Evolutionary conservation across 805 yeast genomes (phyloP).

Genomic region (Ogataea nitratoaversa): DNA sequence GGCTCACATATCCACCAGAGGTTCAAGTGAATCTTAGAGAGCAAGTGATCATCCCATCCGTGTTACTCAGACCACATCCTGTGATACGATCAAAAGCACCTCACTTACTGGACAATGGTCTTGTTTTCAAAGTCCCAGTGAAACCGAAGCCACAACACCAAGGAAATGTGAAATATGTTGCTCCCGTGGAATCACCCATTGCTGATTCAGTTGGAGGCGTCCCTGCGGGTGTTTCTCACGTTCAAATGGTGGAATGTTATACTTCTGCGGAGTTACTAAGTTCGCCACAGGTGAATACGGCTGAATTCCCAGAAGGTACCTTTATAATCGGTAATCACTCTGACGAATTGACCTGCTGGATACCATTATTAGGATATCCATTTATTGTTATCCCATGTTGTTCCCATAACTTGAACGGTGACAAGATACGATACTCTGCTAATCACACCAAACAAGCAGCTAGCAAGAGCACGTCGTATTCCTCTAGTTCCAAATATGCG

Average conservation of each 20-base stretch:
- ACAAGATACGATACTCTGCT: slow-evolving; percentile 59
- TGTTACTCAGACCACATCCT: slow-evolving; percentile 68
- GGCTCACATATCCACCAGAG: slow-evolving; percentile 70
- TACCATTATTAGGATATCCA: slow-evolving; percentile 81
- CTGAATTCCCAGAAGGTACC: slow-evolving; percentile 64
- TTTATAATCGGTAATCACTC: slow-evolving; percentile 93
- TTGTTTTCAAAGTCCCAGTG: slow-evolving; percentile 51
- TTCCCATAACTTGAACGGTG: slow-evolving; percentile 82
- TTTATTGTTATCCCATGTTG: slow-evolving; percentile 94
- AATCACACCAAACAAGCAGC: slow-evolving; percentile 24
- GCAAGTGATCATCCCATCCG: slow-evolving; percentile 78
- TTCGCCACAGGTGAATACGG: slow-evolving; percentile 54
- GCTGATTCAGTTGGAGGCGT: neutral
- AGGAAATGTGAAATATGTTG: slow-evolving; percentile 11
- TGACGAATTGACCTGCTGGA: slow-evolving; percentile 94
- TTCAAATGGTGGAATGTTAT: slow-evolving; percentile 50
- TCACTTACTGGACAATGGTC: slow-evolving; percentile 54
- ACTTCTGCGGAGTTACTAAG: slow-evolving; percentile 48
- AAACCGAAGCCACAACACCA: slow-evolving; percentile 22
- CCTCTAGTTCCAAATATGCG: slow-evolving; percentile 66
- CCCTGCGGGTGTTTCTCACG: slow-evolving; percentile 12
- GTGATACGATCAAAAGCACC: slow-evolving; percentile 51
- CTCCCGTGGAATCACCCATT: neutral
- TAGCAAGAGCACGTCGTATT: slow-evolving; percentile 22
- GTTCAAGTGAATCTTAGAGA: slow-evolving; percentile 59